Evolutionary conservation across 78 protist species (phyloP), one percentile per base, ranked within the genome.

Genomic region (Dictyostelium citrinum): DNA sequence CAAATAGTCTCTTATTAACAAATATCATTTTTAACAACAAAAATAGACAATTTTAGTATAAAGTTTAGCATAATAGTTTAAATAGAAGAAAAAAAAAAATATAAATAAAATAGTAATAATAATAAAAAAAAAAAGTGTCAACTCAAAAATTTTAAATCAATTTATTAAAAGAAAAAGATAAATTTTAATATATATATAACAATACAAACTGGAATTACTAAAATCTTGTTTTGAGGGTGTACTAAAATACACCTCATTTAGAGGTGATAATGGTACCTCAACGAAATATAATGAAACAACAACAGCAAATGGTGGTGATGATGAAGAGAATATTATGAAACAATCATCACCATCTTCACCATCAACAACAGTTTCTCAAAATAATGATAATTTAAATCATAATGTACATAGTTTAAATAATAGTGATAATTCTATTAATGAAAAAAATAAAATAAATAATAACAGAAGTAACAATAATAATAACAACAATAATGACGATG

Each of bases 221-320:
- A 75, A 46, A 75, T 75, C 81, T 39, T 75, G 81, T 75, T 75
- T 75, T n/a, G 58, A 75, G n/a, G 81, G 81, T 39, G 81, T 75
- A 31, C 6, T 75, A 20, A 75, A 41, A 75, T 43, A 41, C 31
- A n/a, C 81, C 49, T 17, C 49, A 20, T 41, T 8, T 75, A 33
- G 49, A 75, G 55, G 29, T 39, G n/a, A 12, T 29, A 70, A 33
- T 33, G 77, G 45, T 0, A 14, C 24, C n/a, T 29, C 77, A 70
- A 70, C 77, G 1, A 70, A 70, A 70, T 31, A 70, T 70, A 70
- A 70, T 70, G 77, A 70, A 70, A 12, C 77, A 70, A 70, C 37
- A 12, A 70, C 77, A 70, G 77, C 77, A 33, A 39, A 17, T 67
- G 77, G 60, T 10, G 17, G 51, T 17, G 39, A 5, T 39, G 58